These are phyloP conservation scores for Penicillium angulare DNA, from an alignment of 495 filamentous ascomycete species.

Conservation along the genomic window DNA sequence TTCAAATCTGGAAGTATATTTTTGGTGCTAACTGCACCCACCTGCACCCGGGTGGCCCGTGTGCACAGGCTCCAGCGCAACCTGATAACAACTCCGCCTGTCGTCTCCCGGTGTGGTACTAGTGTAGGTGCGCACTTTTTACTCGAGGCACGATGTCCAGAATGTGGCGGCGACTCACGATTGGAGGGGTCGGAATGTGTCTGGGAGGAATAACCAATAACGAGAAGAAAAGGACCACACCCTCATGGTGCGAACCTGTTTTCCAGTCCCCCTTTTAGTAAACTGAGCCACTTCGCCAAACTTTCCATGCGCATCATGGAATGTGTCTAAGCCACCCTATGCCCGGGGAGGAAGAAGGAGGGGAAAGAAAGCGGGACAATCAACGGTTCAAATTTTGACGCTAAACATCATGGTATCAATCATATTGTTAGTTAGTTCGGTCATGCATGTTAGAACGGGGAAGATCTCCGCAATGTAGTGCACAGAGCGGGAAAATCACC, in stretches of 20 bases:
- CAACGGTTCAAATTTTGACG: not conserved
- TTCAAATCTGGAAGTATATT: too few relatives aligned
- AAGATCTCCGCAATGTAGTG: not conserved
- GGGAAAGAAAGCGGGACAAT: not conserved
- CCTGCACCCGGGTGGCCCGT: slow-evolving; percentile 14
- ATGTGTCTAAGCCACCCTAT: slow-evolving; percentile 22
- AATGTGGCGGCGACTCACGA: slow-evolving; percentile 22
- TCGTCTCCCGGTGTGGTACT: slow-evolving; percentile 8
- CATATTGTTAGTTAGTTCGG: not conserved
- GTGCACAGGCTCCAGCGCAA: slow-evolving; percentile 18
- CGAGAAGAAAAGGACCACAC: slow-evolving; percentile 8
- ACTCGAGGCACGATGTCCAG: slow-evolving; percentile 9
- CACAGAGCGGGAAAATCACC: not conserved
- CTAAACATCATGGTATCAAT: too few relatives aligned
- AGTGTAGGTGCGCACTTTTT: not conserved
- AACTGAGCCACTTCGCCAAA: slow-evolving; percentile 25
- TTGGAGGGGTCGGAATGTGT: slow-evolving; percentile 30
- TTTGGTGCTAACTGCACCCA: too few relatives aligned
- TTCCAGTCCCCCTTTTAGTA: not conserved
- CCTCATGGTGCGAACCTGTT: slow-evolving; percentile 11
- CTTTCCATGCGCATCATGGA: slow-evolving; percentile 18
- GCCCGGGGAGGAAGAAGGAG: not conserved
- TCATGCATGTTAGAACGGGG: too few relatives aligned
- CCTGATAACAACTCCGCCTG: not conserved
- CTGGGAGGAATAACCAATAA: slow-evolving; percentile 20